Base-by-base conservation (phyloP, 1,139 yeast species). In the Lodderomyces beijingensis region DNA sequence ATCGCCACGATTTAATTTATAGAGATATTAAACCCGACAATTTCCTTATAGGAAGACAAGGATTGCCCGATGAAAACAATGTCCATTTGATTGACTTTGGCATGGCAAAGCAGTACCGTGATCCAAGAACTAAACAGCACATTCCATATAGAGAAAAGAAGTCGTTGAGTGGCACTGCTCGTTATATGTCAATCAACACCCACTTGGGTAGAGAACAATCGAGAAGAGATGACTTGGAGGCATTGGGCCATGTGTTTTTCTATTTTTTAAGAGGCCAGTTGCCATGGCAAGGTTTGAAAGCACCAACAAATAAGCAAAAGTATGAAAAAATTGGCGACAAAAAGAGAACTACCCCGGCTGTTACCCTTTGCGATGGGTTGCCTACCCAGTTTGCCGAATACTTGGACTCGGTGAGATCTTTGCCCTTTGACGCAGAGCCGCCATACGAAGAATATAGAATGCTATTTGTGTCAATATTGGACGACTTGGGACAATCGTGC, bases 291-390 rank as follows among this genome's bases (percentile, higher is more conserved):
- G 74, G 72, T 4, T 53, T 65, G 40, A 77, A 81, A 53, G 91
- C 91, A 1, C 89, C 89, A 31, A 81, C 87, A 8, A 83, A 83
- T 57, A 83, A 82, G 55, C 83, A 79, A 42, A 83, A 83, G 55
- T 83, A 83, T 55, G 93, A 83, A 53, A 83, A 81, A 51, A 83
- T 83, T 49, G 93, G 93, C 28, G 78, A 80, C 50, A 82, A 81
- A 59, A 83, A 83, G 50, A 78, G 82, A 54, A 65, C 79, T 2
- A 83, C 93, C 0, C 75, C 81, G 25, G 76, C 81, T 28, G 69
- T 70, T 45, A 89, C 81, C 46, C 62, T 83, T 37, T 79, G 88
- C 44, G 62, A 70, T 46, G 87, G 85, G 3, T 66, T 74, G 38
- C 93, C 93, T 18, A 70, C 76, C 22, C 91, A 82, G 50, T 83